Base-by-base conservation (phyloP, 2,329 filamentous ascomycete genomes). In the Microcyclospora pomicola region DNA sequence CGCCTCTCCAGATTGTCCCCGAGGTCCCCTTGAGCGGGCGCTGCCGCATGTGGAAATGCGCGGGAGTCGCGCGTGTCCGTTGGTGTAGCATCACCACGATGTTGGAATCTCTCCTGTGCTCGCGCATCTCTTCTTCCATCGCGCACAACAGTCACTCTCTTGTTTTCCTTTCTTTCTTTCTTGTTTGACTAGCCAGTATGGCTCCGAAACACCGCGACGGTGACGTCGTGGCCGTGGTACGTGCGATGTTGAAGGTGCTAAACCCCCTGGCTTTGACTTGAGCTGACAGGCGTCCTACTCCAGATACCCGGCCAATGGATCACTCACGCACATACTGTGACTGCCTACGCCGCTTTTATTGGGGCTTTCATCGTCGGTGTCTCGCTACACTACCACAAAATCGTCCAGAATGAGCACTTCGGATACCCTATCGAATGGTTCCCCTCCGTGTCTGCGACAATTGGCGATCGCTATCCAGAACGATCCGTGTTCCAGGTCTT, bases 401-500 rank as follows among this genome's bases (percentile, higher is more conserved):
- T 98, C 50, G 91, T 98, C 39, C 71, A 95, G 63, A 98, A 98
- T 63, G 86, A 98, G 43, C 45, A 52, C 45, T 54, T 44, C 36
- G 85, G 85, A 51, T 94, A 92, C 57, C 58, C 58, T 2, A 45
- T 56, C 37, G 58, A 61, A 49, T 61, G 58, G 58, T 60, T 61
- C 33, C 58, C 58, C 15, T 61, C 58, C 19, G 58, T 61, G 33
- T 51, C 47, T 41, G 80, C 91, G 31, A 96, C 91, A 28, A 98
- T 98, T 64, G 91, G 91, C 59, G 91, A 98, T 62, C 78, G 87
- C 48, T 96, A 95, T 55, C 91, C 91, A 37, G 91, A 98, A 64
- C 80, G 91, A 42, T 93, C 91, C 12, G 81, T 96, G 53, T 98
- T 98, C 61, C 88, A 93, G 75, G 62, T 98, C 49, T 95, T 96